Evolutionary conservation across 2,329 filamentous ascomycete genomes (phyloP).

Genomic region (Aspergillus terreus): DNA sequence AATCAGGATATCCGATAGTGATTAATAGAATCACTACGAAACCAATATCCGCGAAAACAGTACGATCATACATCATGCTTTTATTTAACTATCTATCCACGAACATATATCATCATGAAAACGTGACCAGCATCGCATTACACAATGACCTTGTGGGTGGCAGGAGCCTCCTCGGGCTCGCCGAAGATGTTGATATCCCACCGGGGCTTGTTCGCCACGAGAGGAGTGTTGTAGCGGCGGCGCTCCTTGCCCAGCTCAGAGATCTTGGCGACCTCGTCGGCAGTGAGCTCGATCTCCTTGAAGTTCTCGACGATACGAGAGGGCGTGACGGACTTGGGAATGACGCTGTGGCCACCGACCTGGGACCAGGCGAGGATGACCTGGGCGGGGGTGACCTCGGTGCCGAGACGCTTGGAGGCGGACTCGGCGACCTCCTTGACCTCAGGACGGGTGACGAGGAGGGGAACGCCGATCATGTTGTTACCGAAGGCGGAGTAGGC

Average conservation of each 20-base stretch:
- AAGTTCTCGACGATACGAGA: conserved; percentile 43
- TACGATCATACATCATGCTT: not conserved
- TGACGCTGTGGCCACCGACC: conserved; percentile 38
- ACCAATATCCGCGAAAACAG: too few species aligned
- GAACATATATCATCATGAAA: conserved; percentile 2
- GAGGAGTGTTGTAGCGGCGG: conserved; percentile 36
- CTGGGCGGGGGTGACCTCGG: conserved; percentile 32
- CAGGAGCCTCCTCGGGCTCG: conserved; percentile 51
- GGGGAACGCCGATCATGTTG: conserved; percentile 58
- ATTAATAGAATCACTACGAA: too few species aligned
- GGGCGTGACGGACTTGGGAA: conserved; percentile 42
- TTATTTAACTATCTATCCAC: conserved; percentile 2
- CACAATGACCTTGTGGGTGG: conserved; percentile 47
- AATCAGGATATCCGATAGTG: too few species aligned
- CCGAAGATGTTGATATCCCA: conserved; percentile 58
- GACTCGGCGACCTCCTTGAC: conserved; percentile 63
- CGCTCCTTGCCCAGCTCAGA: conserved; percentile 29
- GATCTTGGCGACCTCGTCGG: conserved; percentile 36
- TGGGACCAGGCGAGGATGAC: conserved; percentile 41
- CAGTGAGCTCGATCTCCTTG: conserved; percentile 38
- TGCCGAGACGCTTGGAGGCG: conserved; percentile 32
- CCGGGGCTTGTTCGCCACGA: conserved; percentile 42
- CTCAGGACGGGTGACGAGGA: conserved; percentile 61
- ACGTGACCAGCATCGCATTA: conserved; percentile 20
- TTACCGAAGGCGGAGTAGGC: conserved; percentile 63